A percentile compares a stretch with the other conserved stretches of the same genome.
phyloP scores from a whole-genome alignment of 163 green algal genomes.

The Coccomyxa subellipsoidea region DNA sequence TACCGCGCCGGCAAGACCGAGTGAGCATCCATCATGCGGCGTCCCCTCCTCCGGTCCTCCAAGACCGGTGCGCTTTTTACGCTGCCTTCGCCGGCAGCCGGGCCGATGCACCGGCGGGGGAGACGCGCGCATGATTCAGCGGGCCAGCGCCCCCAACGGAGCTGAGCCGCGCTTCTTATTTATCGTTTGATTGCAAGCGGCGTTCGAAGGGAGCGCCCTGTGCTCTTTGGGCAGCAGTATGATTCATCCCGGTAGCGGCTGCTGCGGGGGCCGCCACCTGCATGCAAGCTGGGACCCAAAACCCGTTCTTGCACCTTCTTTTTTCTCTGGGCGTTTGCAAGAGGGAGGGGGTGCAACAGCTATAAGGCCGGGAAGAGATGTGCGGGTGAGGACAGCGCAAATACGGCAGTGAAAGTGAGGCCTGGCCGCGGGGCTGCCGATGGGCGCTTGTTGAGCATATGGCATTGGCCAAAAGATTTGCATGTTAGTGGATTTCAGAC shows the following conservation, averaged over 20 bases:
- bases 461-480: neutral
- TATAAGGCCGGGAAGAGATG: too few relatives aligned
- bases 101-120: neutral
- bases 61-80: too few relatives aligned
- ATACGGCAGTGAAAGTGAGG: neutral
- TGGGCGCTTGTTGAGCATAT: neutral
- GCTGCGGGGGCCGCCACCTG: too few relatives aligned
- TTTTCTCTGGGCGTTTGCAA: neutral
- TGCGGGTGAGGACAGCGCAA: neutral
- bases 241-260: neutral
- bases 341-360: neutral
- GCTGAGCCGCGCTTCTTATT: neutral
- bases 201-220: too few relatives aligned
- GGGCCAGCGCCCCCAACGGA: too few relatives aligned
- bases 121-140: too few relatives aligned
- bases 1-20: slow-evolving; percentile 32
- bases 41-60: neutral
- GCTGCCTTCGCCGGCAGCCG: neutral
- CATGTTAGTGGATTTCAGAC: neutral
- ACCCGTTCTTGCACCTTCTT: neutral
- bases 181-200: neutral
- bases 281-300: too few relatives aligned
- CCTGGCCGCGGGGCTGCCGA: neutral
- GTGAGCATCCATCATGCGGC: neutral
- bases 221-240: neutral